These are phyloP conservation scores for Aspergillus cejpii DNA, from an alignment of 2,329 filamentous ascomycete genomes.

Conservation along the genomic window DNA sequence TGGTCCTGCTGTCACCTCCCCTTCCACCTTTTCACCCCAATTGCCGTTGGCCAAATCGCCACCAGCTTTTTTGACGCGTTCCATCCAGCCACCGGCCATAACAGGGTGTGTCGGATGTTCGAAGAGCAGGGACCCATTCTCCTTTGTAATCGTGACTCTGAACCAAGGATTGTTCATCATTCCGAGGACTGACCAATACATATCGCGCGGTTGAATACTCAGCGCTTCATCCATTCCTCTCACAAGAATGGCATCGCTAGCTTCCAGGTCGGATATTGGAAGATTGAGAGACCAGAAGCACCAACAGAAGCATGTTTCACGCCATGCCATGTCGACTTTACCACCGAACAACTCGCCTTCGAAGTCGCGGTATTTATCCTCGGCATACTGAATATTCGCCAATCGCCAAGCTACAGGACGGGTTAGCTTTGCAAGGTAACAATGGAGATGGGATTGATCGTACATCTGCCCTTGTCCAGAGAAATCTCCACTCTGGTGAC, in stretches of 20 bases:
- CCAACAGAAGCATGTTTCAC: constrained; percentile 82
- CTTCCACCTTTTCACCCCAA: constrained; percentile 69
- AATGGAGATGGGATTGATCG: neutral
- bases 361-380: constrained; percentile 70
- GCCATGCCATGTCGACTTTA: constrained; percentile 69
- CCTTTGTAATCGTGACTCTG: constrained; percentile 66
- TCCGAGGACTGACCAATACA: constrained; percentile 91
- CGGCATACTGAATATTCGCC: constrained; percentile 70
- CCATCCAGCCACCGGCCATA: constrained; percentile 85
- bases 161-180: constrained; percentile 99
- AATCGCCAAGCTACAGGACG: constrained; percentile 57
- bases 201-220: constrained; percentile 79
- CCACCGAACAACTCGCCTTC: constrained; percentile 65
- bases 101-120: constrained; percentile 84
- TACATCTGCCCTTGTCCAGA: constrained; percentile 67
- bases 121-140: constrained; percentile 61
- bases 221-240: constrained; percentile 86
- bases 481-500: constrained; percentile 78
- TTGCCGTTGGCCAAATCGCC: constrained; percentile 73
- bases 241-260: constrained; percentile 67
- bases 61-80: constrained; percentile 73
- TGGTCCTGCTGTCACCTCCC: constrained; percentile 38
- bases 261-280: constrained; percentile 53
- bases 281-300: constrained; percentile 81
- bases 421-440: constrained; percentile 8